Percentiles rank a stretch among this genome's conserved stretches.
phyloP scores from a whole-genome alignment of 2,329 filamentous ascomycete species.

The Colletotrichum camelliae region DNA sequence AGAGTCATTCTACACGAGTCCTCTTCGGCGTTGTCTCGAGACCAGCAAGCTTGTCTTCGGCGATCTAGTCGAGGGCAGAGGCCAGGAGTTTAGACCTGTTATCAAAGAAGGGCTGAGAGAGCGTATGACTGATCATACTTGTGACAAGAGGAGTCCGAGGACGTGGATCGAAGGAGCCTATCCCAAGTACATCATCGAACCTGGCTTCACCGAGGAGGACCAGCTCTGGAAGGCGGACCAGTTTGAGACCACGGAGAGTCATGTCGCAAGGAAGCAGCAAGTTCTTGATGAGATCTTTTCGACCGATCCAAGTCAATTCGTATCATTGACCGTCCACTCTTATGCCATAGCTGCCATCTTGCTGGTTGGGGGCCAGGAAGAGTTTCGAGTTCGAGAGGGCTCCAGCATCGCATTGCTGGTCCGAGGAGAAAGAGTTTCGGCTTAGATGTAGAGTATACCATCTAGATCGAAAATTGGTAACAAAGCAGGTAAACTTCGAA shows the following conservation, averaged over 20 bases:
- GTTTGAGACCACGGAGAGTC: slow-evolving; percentile 54
- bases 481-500: not conserved
- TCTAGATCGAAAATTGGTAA: not conserved
- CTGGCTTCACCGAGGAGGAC: slow-evolving; percentile 60
- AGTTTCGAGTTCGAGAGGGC: slow-evolving; percentile 54
- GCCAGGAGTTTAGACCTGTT: slow-evolving; percentile 49
- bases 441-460: not conserved
- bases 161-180: slow-evolving; percentile 55
- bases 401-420: slow-evolving; percentile 62
- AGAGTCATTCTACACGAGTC: slow-evolving; percentile 60
- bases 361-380: slow-evolving; percentile 45
- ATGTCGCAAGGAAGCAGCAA: slow-evolving; percentile 46
- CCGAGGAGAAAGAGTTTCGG: slow-evolving; percentile 35
- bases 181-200: slow-evolving; percentile 57
- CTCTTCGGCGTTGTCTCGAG: slow-evolving; percentile 62
- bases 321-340: slow-evolving; percentile 58
- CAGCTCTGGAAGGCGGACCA: slow-evolving; percentile 52
- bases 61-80: slow-evolving; percentile 40
- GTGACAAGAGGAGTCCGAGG: slow-evolving; percentile 58
- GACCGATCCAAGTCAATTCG: slow-evolving; percentile 39
- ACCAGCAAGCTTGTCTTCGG: slow-evolving; percentile 59
- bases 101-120: slow-evolving; percentile 67
- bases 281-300: slow-evolving; percentile 54
- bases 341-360: slow-evolving; percentile 49
- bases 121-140: slow-evolving; percentile 65